Evolutionary conservation across 805 yeast species (phyloP), one percentile per base, ranked within the genome.

Genomic region (Danielozyma ontarioensis): DNA sequence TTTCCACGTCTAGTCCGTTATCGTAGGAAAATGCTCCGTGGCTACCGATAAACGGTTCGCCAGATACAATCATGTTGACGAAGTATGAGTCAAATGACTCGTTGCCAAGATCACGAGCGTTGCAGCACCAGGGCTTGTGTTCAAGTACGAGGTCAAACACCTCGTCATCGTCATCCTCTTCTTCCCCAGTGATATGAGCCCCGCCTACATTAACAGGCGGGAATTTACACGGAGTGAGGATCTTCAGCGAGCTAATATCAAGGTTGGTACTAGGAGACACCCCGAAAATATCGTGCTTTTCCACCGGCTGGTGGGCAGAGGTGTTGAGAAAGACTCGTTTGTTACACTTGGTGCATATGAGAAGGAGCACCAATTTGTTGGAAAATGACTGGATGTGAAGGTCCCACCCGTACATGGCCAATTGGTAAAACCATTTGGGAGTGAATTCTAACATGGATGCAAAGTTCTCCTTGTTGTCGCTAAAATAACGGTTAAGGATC

Each of bases 391-490:
- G 68, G 5, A 57, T 51, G 21, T 56, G 39, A 27, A 66, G 43
- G 12, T 46, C 46, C 71, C 71, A 66, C 5, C 70, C 70, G 32
- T 53, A 39, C 17, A 54, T 41, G 4, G 69, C 63, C n/a, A 64
- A 32, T n/a, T 46, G 34, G 37, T 60, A 64, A 16, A 57, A 37
- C 65, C 65, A 61, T 0, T 25, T 21, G 7, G 68, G 68, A 2
- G 50, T 45, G n/a, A 35, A 29, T 7, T 48, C 49, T 5, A 62
- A 44, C 16, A 46, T 21, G 7, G 41, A 29, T 16, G 50, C 36
- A 16, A 51, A 44, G 32, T 65, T 65, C 33, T 64, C 71, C 35
- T 64, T 62, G 31, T 60, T 49, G 17, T 61, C 64, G 25, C 44
- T 41, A 37, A 48, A 61, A 36, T 50, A 57, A 15, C 54, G 41